phyloP scores from a whole-genome alignment of 1,139 yeast species.

The Yamadazyma atmosphaerica region DNA sequence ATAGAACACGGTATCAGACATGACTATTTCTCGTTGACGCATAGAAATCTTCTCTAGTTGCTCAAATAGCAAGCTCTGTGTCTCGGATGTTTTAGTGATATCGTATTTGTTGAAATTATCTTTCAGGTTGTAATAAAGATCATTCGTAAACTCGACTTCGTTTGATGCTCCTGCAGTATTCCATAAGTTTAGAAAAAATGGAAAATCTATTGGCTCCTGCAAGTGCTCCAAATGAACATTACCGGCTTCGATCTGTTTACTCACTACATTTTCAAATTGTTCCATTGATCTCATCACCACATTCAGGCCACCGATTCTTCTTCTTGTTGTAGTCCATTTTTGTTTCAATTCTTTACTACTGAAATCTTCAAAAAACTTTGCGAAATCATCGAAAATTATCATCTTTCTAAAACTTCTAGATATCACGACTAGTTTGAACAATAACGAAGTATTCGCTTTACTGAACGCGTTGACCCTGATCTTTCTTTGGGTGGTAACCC shows the following conservation, averaged over 20 bases:
- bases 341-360: constrained; percentile 43
- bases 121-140: constrained; percentile 26
- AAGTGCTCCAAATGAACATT: constrained; percentile 45
- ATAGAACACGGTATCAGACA: constrained; percentile 40
- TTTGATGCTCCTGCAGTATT: constrained; percentile 43
- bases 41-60: constrained; percentile 49
- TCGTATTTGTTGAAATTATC: constrained; percentile 33
- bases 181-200: constrained; percentile 59
- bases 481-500: constrained; percentile 10
- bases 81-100: constrained; percentile 21
- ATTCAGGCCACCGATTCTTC: constrained; percentile 52
- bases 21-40: constrained; percentile 53
- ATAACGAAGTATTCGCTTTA: constrained; percentile 45
- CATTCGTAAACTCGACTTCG: constrained; percentile 31
- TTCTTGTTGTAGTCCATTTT: constrained; percentile 64
- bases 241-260: constrained; percentile 53
- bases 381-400: constrained; percentile 62
- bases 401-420: constrained; percentile 52
- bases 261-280: constrained; percentile 59
- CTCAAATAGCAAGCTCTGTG: constrained; percentile 29
- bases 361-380: constrained; percentile 41
- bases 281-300: constrained; percentile 54
- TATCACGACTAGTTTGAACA: constrained; percentile 64
- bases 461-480: constrained; percentile 32
- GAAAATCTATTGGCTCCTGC: constrained; percentile 43